Evolutionary conservation across 176 grass and related monocot species (phyloP), one percentile per base, ranked within the genome.

Genomic region (Ampelocalamus luodianensis): DNA sequence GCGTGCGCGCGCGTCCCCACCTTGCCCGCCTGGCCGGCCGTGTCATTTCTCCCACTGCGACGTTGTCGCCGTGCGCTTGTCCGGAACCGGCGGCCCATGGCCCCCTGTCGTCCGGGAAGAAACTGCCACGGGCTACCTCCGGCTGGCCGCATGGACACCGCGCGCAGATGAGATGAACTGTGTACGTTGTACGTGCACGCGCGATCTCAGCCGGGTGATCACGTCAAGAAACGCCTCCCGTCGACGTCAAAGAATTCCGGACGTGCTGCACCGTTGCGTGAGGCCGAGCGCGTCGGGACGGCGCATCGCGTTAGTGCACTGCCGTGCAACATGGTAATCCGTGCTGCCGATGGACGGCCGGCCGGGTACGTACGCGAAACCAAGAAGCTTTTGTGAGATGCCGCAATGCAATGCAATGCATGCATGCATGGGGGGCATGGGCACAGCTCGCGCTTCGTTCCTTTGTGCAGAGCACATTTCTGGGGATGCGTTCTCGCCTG

Each of bases 221-320:
- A 27, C 73, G 42, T 79, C 75, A 5, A 12, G 38, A 14, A 23
- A 42, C 50, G 48, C 24, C 14, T 24, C 49, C 74, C 82, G 29
- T 85, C 87, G 12, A 60, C 42, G 55, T 23, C 62, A n/a, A 36
- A 39, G 23, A 22, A 38, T 50, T 16, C 17, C 59, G 15, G 50
- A 16, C 1, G 78, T 15, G 49, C 15, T 44, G 39, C 76, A 16
- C 69, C 13, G 50, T 26, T 17, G 59, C 10, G 22, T 70, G 69
- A 17, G 8, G 82, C 77, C 88, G 83, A 27, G 88, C 71, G 72
- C 88, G 72, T 86, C 83, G 24, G 45, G 88, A 77, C 83, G 88
- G 43, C 83, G 64, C 77, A 54, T 37, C 53, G 82, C 73, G 79
- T 87, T 63, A 46, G 27, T 10, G 29, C 79, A 87, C 84, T 90